Conservation (phyloP, 176 grass and related monocot species). For the Miscanthus lutarioriparius region DNA sequence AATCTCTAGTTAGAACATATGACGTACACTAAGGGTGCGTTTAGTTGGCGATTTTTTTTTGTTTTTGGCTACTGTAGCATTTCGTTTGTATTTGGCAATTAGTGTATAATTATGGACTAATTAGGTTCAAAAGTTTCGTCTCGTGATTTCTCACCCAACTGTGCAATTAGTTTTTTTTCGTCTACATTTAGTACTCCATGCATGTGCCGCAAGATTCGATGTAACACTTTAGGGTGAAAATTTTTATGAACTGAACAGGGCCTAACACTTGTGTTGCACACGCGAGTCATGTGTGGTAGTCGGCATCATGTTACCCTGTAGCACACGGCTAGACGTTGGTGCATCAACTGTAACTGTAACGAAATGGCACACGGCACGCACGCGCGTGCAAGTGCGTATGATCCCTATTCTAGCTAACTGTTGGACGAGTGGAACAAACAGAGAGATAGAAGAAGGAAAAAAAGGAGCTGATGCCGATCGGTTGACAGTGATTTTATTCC, state of each 20-base stretch:
- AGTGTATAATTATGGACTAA: too few species aligned
- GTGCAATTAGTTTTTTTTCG: too few species aligned
- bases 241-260: too few species aligned
- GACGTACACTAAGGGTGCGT: too few species aligned
- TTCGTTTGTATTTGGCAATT: too few species aligned
- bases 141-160: too few species aligned
- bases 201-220: too few species aligned
- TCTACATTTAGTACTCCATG: too few species aligned
- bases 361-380: background rate
- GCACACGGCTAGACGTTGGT: background rate
- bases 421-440: background rate
- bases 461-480: background rate
- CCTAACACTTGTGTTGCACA: background rate
- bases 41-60: too few species aligned
- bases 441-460: background rate
- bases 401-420: conserved; percentile 7
- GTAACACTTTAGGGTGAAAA: too few species aligned
- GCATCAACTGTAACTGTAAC: background rate
- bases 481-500: background rate
- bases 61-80: too few species aligned
- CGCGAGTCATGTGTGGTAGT: background rate
- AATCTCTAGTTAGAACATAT: background rate
- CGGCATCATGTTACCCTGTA: background rate
- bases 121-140: too few species aligned
- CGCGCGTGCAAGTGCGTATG: background rate